A percentile compares a stretch with the other conserved stretches of the same genome.
Conservation (phyloP, 2,329 filamentous ascomycete genomes). For the Escovopsis sp. region DNA sequence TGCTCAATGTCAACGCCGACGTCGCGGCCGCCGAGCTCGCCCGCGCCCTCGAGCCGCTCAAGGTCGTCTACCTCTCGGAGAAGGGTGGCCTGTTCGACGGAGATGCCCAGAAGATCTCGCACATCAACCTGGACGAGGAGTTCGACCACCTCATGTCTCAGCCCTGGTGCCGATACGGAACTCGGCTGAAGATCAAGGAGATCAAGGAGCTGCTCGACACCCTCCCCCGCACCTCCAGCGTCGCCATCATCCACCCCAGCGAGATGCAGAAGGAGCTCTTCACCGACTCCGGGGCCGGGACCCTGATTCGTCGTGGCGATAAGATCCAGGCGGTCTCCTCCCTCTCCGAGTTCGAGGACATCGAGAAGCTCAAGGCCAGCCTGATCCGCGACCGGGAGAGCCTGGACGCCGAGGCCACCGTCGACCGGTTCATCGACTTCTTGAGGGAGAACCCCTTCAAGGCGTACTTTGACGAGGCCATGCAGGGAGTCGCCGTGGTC, state of each 20-base stretch:
- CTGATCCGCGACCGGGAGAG: conserved; percentile 70
- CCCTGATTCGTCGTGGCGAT: conserved; percentile 79
- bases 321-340: conserved; percentile 65
- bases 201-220: conserved; percentile 86
- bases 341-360: conserved; percentile 59
- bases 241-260: conserved; percentile 93
- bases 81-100: conserved; percentile 94
- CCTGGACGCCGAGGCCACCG: conserved; percentile 65
- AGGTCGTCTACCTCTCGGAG: conserved; percentile 97
- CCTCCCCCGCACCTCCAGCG: conserved; percentile 79
- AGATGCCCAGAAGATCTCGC: conserved; percentile 86
- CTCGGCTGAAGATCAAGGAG: conserved; percentile 91
- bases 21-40: conserved; percentile 90
- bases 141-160: conserved; percentile 86
- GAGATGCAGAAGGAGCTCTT: conserved; percentile 95
- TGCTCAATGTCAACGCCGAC: conserved; percentile 95
- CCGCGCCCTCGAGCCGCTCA: conserved; percentile 74
- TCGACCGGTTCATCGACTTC: conserved; percentile 73
- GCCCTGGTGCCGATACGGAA: conserved; percentile 90
- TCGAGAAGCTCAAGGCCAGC: conserved; percentile 64
- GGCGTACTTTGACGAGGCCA: conserved; percentile 84
- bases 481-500: conserved; percentile 85
- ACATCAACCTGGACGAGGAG: conserved; percentile 94
- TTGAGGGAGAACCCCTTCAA: conserved; percentile 68
- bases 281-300: conserved; percentile 88